A percentile compares a stretch with the other conserved stretches of the same genome.
phyloP scores from a whole-genome alignment of 2,329 filamentous ascomycete species.

The Helminthosporium solani region DNA sequence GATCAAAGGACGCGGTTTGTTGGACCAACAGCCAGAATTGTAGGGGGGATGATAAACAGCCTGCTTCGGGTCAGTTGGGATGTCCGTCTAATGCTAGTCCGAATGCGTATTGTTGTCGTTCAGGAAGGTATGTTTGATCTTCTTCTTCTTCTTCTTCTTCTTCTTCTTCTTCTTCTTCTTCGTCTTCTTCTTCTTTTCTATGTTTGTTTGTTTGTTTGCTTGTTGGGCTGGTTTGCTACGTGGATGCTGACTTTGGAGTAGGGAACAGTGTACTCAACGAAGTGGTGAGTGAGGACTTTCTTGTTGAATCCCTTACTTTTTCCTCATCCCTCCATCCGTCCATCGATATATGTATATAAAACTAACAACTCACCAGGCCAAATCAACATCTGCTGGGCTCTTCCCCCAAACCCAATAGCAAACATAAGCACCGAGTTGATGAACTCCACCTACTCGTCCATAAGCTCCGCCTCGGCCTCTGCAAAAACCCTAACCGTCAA shows the following conservation, averaged over 20 bases:
- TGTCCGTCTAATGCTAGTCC: conserved; percentile 7
- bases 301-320: not conserved
- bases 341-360: too few species aligned
- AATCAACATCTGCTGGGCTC: conserved; percentile 30
- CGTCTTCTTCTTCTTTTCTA: too few species aligned
- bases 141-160: too few species aligned
- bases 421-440: conserved; percentile 10
- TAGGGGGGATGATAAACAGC: conserved; percentile 7
- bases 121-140: conserved; percentile 5
- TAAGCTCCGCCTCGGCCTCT: conserved; percentile 13
- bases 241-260: too few species aligned
- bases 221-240: too few species aligned
- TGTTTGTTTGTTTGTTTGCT: too few species aligned
- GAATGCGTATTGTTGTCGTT: conserved; percentile 20
- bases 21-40: conserved; percentile 13
- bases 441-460: conserved; percentile 22
- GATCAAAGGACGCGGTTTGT: conserved; percentile 15
- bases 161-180: too few species aligned
- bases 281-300: conserved; percentile 7
- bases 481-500: conserved; percentile 16
- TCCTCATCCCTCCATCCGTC: not conserved
- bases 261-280: conserved; percentile 18
- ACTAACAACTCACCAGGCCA: conserved; percentile 11
- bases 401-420: conserved; percentile 13
- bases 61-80: conserved; percentile 8